These are phyloP conservation scores for Ascochyta viciae-villosae DNA, from an alignment of 2,329 filamentous ascomycete genomes.

Conservation along the genomic window DNA sequence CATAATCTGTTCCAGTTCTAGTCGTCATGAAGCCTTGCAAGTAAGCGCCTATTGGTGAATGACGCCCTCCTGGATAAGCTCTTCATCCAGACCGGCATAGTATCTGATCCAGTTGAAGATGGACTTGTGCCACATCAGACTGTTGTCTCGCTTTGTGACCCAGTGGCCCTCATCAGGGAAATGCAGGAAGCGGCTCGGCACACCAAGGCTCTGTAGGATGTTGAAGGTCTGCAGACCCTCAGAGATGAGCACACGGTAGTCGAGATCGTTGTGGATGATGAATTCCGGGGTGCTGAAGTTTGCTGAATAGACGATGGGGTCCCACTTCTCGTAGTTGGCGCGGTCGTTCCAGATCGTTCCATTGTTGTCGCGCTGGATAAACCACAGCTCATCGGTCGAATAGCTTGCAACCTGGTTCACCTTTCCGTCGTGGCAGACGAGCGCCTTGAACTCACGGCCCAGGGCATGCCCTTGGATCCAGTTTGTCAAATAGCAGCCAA, in stretches of 20 bases:
- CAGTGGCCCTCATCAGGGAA: slow-evolving; percentile 83
- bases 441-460: slow-evolving; percentile 83
- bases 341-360: slow-evolving; percentile 48
- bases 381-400: slow-evolving; percentile 60
- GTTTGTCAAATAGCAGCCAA: slow-evolving; percentile 60
- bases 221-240: slow-evolving; percentile 89
- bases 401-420: slow-evolving; percentile 65
- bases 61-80: slow-evolving; percentile 39
- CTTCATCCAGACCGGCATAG: slow-evolving; percentile 41
- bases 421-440: slow-evolving; percentile 87
- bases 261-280: slow-evolving; percentile 85
- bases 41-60: slow-evolving; percentile 36
- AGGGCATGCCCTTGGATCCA: slow-evolving; percentile 90
- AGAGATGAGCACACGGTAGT: slow-evolving; percentile 85
- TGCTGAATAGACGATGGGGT: slow-evolving; percentile 62
- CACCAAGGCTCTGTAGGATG: slow-evolving; percentile 75
- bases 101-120: slow-evolving; percentile 49
- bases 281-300: slow-evolving; percentile 88
- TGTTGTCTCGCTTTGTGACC: slow-evolving; percentile 91
- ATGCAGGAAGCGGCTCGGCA: slow-evolving; percentile 78
- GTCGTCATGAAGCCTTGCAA: not conserved
- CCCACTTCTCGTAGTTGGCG: slow-evolving; percentile 63
- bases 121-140: slow-evolving; percentile 79
- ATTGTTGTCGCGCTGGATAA: slow-evolving; percentile 56
- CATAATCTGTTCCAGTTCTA: not conserved